Percentiles rank a stretch among this genome's conserved stretches.
Conservation (phyloP, 2,329 filamentous ascomycete species). For the Daldinia eschscholtzii region DNA sequence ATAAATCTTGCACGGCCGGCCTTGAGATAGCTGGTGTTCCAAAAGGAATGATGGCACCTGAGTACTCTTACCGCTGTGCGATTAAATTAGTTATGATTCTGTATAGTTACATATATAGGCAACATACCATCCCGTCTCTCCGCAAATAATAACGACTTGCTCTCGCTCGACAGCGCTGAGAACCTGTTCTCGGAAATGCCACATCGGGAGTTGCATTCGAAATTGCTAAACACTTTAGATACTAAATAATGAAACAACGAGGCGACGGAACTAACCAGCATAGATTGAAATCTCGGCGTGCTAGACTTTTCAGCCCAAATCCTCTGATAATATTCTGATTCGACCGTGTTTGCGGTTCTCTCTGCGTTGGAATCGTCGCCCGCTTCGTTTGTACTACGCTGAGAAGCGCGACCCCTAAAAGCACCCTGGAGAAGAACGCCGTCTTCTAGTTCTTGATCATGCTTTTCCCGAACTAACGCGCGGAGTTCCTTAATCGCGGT, state of each 20-base stretch:
- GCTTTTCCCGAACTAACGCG: conserved; percentile 74
- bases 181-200: conserved; percentile 83
- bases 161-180: conserved; percentile 80
- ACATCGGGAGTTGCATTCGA: conserved; percentile 89
- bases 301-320: conserved; percentile 71
- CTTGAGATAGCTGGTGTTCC: conserved; percentile 86
- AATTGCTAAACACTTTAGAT: conserved; percentile 58
- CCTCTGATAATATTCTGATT: conserved; percentile 65
- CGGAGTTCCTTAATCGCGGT: conserved; percentile 75
- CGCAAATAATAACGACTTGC: conserved; percentile 92
- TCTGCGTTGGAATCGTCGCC: conserved; percentile 64
- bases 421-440: conserved; percentile 82
- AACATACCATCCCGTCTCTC: conserved; percentile 87
- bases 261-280: conserved; percentile 70
- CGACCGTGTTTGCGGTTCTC: conserved; percentile 56
- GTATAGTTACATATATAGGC: background rate
- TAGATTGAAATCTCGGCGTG: conserved; percentile 76
- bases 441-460: conserved; percentile 77
- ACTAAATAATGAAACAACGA: no score
- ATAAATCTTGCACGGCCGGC: conserved; percentile 89
- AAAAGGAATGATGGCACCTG: conserved; percentile 95
- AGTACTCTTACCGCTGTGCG: conserved; percentile 85
- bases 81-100: conserved; percentile 36
- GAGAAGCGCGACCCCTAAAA: conserved; percentile 72
- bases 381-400: conserved; percentile 62